Evolutionary conservation across 345 rosid species (phyloP).

Genomic region (Euphorbia tirucalli): DNA sequence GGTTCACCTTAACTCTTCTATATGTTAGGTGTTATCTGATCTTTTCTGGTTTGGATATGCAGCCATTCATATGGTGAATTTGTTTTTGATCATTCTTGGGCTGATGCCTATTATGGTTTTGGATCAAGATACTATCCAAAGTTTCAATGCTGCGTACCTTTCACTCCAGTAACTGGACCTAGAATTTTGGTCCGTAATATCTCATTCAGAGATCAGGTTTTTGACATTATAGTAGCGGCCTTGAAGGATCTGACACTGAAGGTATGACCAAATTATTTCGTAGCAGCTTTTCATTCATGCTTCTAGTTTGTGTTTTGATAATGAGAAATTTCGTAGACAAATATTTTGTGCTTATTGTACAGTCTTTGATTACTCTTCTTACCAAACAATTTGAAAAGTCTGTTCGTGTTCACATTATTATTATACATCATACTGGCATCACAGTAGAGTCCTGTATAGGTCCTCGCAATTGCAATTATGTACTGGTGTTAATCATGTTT

Average conservation of each 20-base stretch:
- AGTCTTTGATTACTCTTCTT: no score
- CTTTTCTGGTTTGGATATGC: constrained; percentile 31
- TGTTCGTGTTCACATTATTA: no score
- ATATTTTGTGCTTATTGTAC: neutral
- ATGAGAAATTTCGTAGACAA: neutral
- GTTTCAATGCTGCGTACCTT: constrained; percentile 93
- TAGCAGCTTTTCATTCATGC: neutral
- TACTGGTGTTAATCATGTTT: no score
- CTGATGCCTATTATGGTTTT: constrained; percentile 83
- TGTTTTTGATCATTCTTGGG: constrained; percentile 97
- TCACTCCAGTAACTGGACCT: constrained; percentile 95
- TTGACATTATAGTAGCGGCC: constrained; percentile 59
- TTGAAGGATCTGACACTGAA: constrained; percentile 62
- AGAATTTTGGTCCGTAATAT: constrained; percentile 68
- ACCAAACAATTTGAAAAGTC: no score
- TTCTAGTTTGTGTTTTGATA: neutral
- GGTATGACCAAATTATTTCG: constrained; percentile 40
- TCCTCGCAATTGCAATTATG: no score
- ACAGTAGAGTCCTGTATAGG: no score
- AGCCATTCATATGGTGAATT: constrained; percentile 96
- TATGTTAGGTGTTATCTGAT: constrained; percentile 23
- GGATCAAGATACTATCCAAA: constrained; percentile 92
- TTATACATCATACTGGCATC: no score
- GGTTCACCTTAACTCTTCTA: constrained; percentile 8
- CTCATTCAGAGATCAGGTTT: constrained; percentile 62